Conservation (phyloP, 169 alveolate genomes). For the Plasmodium berghei region DNA sequence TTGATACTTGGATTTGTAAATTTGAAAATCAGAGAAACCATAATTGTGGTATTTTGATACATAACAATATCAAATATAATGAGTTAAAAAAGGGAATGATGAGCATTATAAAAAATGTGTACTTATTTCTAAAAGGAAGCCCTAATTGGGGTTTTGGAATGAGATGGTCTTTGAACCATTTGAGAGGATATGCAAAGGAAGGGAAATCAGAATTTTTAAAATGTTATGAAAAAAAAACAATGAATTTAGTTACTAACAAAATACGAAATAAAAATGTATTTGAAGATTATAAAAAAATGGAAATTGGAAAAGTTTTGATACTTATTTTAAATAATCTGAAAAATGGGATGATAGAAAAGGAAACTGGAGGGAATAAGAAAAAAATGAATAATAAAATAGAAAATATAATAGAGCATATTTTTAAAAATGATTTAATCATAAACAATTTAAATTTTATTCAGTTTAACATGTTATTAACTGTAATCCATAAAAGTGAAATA, state of each 20-base stretch:
- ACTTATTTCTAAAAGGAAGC: not conserved
- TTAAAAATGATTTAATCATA: conserved; percentile 13
- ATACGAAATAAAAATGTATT: not conserved
- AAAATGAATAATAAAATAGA: conserved; percentile 11
- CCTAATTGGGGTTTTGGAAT: not conserved
- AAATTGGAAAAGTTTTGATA: conserved; percentile 23
- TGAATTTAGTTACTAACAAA: not conserved
- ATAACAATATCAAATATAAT: not conserved
- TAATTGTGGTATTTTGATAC: too few species aligned
- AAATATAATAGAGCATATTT: conserved; percentile 29
- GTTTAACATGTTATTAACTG: conserved; percentile 62
- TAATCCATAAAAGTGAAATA: conserved; percentile 42
- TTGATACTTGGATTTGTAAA: too few species aligned
- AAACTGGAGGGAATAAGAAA: not conserved
- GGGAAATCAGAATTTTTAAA: not conserved
- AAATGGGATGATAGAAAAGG: not conserved
- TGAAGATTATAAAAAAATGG: conserved; percentile 4
- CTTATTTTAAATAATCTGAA: conserved; percentile 2
- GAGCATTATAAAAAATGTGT: conserved; percentile 29
- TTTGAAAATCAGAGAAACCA: too few species aligned
- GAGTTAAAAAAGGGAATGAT: conserved; percentile 10
- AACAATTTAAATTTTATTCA: conserved; percentile 38
- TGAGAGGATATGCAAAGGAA: not conserved
- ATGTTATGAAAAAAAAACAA: not conserved
- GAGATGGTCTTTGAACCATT: not conserved